These are phyloP conservation scores for Starmerella vaccinii DNA, from an alignment of 805 yeast genomes.

Conservation along the genomic window DNA sequence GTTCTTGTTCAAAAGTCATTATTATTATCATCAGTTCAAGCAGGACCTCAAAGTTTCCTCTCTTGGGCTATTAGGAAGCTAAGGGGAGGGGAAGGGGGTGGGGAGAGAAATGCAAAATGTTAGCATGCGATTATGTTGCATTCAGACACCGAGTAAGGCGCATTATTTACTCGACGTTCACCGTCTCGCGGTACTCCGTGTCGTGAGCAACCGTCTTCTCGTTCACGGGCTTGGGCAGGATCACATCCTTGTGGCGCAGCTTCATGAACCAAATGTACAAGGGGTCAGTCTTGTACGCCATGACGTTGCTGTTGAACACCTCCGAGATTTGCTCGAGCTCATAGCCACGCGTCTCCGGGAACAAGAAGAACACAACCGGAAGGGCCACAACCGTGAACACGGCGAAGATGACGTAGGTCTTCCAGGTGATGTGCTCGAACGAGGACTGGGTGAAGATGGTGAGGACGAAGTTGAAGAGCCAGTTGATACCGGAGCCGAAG, in stretches of 20 bases:
- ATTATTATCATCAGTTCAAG: too few relatives aligned
- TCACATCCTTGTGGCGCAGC: constrained; percentile 14
- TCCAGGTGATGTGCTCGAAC: constrained; percentile 61
- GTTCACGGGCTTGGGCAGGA: constrained; percentile 12
- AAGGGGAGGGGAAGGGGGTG: too few relatives aligned
- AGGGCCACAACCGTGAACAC: constrained; percentile 49
- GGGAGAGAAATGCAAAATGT: too few relatives aligned
- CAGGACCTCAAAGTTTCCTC: too few relatives aligned
- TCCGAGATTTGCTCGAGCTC: constrained; percentile 59
- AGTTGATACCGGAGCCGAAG: constrained; percentile 62
- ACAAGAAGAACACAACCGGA: constrained; percentile 46
- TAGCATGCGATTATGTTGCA: too few relatives aligned
- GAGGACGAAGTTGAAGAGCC: constrained; percentile 68
- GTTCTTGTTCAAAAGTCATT: too few relatives aligned
- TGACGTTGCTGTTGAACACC: constrained; percentile 36
- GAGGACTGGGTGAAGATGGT: constrained; percentile 62
- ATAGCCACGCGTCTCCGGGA: constrained; percentile 59
- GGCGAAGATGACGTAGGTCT: constrained; percentile 65
- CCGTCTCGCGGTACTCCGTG: constrained; percentile 12
- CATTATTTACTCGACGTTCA: neutral
- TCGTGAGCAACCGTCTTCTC: constrained; percentile 1
- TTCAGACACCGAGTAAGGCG: too few relatives aligned
- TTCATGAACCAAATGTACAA: constrained; percentile 15
- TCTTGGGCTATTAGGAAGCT: too few relatives aligned
- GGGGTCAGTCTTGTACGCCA: constrained; percentile 24